Conservation (phyloP, 495 filamentous ascomycete species). For the Penicillium bovifimosum region DNA sequence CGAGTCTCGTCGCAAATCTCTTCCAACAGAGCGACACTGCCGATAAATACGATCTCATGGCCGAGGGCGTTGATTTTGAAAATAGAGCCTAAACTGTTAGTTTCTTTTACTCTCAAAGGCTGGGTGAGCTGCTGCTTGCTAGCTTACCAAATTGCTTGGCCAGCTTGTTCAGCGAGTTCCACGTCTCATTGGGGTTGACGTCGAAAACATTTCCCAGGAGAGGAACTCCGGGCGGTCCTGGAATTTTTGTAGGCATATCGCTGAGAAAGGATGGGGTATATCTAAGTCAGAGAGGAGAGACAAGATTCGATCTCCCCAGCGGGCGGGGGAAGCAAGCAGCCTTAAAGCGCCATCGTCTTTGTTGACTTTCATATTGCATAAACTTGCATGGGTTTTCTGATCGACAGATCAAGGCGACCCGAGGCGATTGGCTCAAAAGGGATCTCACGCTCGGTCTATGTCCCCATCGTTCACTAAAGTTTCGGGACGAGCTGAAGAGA, state of each 20-base stretch:
- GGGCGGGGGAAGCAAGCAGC: conserved; percentile 9
- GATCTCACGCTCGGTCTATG: conserved; percentile 7
- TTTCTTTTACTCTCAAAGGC: conserved; percentile 3
- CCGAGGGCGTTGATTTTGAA: conserved; percentile 60
- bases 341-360: conserved; percentile 13
- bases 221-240: conserved; percentile 41
- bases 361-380: conserved; percentile 16
- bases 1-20: conserved; percentile 68
- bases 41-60: conserved; percentile 48
- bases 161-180: conserved; percentile 56
- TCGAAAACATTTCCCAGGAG: conserved; percentile 64
- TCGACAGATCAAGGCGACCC: conserved; percentile 23
- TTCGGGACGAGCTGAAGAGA: conserved; percentile 22
- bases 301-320: background rate
- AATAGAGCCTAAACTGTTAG: conserved; percentile 49
- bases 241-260: conserved; percentile 18
- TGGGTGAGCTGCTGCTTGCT: background rate
- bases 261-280: conserved; percentile 2
- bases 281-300: background rate
- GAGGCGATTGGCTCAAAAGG: conserved; percentile 1
- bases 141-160: conserved; percentile 57
- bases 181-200: conserved; percentile 55
- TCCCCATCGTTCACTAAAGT: conserved; percentile 24
- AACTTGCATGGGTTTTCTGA: conserved; percentile 9
- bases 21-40: conserved; percentile 53